phyloP scores from a whole-genome alignment of 495 filamentous ascomycete genomes.

The Neurospora sp. region DNA sequence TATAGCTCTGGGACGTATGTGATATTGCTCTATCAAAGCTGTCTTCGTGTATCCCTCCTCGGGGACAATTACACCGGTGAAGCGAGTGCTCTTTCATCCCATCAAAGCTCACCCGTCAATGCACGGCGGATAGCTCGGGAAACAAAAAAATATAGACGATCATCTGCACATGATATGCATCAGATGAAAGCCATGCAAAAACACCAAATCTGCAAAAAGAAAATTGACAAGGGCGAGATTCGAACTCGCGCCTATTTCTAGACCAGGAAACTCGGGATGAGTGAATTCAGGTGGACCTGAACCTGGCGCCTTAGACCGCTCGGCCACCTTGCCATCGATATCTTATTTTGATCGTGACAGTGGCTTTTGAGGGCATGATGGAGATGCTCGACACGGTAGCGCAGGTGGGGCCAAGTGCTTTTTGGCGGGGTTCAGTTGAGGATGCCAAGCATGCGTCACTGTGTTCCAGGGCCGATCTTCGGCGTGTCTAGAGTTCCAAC shows the following conservation, averaged over 20 bases:
- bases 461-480: neutral
- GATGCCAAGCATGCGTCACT: neutral
- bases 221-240: constrained; percentile 24
- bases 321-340: constrained; percentile 18
- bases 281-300: constrained; percentile 17
- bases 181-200: neutral
- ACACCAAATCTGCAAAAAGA: neutral
- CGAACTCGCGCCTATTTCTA: constrained; percentile 25
- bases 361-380: neutral
- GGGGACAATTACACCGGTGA: neutral
- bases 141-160: neutral
- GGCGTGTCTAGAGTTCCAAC: neutral
- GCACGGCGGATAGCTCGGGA: neutral
- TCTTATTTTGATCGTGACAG: neutral
- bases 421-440: neutral
- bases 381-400: neutral
- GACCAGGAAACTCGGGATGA: constrained; percentile 15
- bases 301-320: constrained; percentile 27
- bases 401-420: neutral
- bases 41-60: neutral
- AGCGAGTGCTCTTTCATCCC: neutral
- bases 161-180: neutral
- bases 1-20: neutral
- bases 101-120: neutral
- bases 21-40: neutral